Base-by-base conservation (phyloP, 2,329 filamentous ascomycete genomes). In the Cladophialophora yegresii region DNA sequence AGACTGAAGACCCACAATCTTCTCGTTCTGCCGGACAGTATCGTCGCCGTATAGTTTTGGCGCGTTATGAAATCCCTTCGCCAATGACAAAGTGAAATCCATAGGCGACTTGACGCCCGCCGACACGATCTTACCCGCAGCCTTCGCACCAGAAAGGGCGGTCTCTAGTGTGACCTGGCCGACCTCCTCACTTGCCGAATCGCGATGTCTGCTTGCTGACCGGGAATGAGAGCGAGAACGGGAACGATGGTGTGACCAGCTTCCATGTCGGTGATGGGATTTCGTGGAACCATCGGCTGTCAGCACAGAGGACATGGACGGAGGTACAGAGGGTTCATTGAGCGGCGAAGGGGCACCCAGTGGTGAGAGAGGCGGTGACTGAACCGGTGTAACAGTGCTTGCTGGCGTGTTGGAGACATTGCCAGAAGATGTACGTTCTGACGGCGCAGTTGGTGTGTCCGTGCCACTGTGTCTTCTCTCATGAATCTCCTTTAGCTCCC, bases 51-150 rank as follows among this genome's bases (percentile, higher is more conserved):
- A 96, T 0, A 96, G 80, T 70, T 86, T 88, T 0, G 93, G 92
- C 5, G 90, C 89, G 71, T 96, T 96, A 73, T 93, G 89, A 74
- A 96, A 96, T 0, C 93, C 93, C 75, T 89, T 90, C 0, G 92
- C 89, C 43, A 96, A 78, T 0, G 90, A 90, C 49, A 96, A 78
- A 47, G 90, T 91, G 68, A 96, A 89, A 74, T 96, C 91, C 83
- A 95, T 89, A 0, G 92, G 93, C 1, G 89, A 88, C 71, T 90
- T 91, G 64, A 93, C 81, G 4, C 90, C 86, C n/a, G 89, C 87
- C 10, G 84, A 84, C 4, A 93, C 85, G 54, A 95, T 88, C n/a
- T 87, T 85, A 23, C 85, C 84, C 40, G 92, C 83, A 1, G 88
- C 87, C 69, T 86, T 88, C 1, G 86, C 84, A 7, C 89, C 87